phyloP scores from a whole-genome alignment of 768 basidiomycete species.

The Auricularia heimuer region DNA sequence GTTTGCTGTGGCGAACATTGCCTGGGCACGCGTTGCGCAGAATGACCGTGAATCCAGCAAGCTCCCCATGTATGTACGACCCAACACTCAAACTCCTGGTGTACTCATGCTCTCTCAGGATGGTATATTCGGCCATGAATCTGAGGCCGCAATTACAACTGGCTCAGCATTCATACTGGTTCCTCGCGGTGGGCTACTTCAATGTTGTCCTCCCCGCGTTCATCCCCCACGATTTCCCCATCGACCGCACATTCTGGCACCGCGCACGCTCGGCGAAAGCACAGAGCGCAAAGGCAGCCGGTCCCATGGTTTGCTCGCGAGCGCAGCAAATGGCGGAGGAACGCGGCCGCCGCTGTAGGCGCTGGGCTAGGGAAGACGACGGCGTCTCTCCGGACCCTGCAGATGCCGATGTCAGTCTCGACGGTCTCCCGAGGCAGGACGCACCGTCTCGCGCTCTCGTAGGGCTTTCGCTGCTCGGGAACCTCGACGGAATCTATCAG shows the following conservation, averaged over 20 bases:
- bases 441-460: slow-evolving; percentile 55
- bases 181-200: slow-evolving; percentile 72
- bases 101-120: slow-evolving; percentile 26
- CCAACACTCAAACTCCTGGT: background rate
- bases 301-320: slow-evolving; percentile 52
- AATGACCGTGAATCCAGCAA: slow-evolving; percentile 16
- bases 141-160: slow-evolving; percentile 47
- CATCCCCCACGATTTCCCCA: slow-evolving; percentile 32
- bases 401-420: slow-evolving; percentile 6
- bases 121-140: slow-evolving; percentile 85
- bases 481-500: slow-evolving; percentile 72
- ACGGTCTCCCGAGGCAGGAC: slow-evolving; percentile 20
- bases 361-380: slow-evolving; percentile 72
- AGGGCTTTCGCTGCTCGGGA: slow-evolving; percentile 76
- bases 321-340: slow-evolving; percentile 55
- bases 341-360: slow-evolving; percentile 48
- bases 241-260: slow-evolving; percentile 55
- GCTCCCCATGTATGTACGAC: slow-evolving; percentile 38
- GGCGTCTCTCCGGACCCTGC: slow-evolving; percentile 10
- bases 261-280: slow-evolving; percentile 57
- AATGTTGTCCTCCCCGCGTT: slow-evolving; percentile 73
- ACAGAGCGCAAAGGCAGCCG: slow-evolving; percentile 59
- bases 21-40: slow-evolving; percentile 42
- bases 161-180: slow-evolving; percentile 62
- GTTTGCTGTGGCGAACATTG: slow-evolving; percentile 67